These are phyloP conservation scores for Vigna angularis DNA, from an alignment of 306 rosid genomes.

Conservation along the genomic window DNA sequence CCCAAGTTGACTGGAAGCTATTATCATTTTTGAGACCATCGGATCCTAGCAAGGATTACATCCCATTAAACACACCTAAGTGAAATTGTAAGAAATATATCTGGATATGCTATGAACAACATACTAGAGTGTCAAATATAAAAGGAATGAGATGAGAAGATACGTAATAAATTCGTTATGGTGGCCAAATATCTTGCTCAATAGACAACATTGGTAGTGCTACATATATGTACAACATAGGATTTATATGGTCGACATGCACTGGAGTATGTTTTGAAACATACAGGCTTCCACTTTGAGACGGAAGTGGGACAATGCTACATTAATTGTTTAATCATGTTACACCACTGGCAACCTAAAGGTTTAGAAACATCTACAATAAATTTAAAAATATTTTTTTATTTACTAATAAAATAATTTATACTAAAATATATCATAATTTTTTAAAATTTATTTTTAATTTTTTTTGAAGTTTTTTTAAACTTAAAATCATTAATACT, in stretches of 20 bases:
- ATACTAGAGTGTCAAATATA: too few relatives aligned
- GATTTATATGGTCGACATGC: slow-evolving; percentile 61
- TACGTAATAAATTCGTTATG: background rate
- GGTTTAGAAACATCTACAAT: too few relatives aligned
- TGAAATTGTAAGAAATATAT: slow-evolving; percentile 28
- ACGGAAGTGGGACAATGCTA: slow-evolving; percentile 38
- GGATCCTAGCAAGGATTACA: slow-evolving; percentile 69
- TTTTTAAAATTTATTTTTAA: too few relatives aligned
- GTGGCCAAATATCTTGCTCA: background rate
- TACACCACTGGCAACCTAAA: too few relatives aligned
- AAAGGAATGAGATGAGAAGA: too few relatives aligned
- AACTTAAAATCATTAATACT: too few relatives aligned
- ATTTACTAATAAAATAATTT: too few relatives aligned
- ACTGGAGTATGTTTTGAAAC: slow-evolving; percentile 40
- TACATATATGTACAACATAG: background rate
- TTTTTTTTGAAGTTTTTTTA: too few relatives aligned
- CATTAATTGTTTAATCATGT: too few relatives aligned
- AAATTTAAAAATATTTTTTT: too few relatives aligned
- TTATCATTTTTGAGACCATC: slow-evolving; percentile 91
- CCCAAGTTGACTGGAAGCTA: slow-evolving; percentile 81
- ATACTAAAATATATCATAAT: too few relatives aligned
- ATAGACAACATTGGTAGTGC: background rate
- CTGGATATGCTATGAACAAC: background rate
- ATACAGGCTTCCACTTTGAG: slow-evolving; percentile 44
- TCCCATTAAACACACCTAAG: slow-evolving; percentile 15